phyloP scores from a whole-genome alignment of 495 filamentous ascomycete genomes.

The Penicillium simplicissimum region DNA sequence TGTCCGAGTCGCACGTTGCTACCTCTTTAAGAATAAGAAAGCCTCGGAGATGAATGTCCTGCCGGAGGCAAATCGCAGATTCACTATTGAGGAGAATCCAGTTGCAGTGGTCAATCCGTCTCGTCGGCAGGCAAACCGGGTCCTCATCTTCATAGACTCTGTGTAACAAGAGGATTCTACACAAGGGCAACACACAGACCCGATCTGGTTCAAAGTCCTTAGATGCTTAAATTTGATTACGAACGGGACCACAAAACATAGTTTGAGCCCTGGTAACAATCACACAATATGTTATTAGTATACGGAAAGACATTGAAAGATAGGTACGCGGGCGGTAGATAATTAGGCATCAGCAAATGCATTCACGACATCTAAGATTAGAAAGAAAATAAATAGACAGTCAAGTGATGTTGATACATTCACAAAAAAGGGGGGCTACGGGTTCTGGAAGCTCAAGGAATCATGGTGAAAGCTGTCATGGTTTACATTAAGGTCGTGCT shows the following conservation, averaged over 20 bases:
- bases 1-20: background rate
- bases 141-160: background rate
- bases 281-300: background rate
- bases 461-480: conserved; percentile 43
- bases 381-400: conserved; percentile 17
- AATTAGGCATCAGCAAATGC: background rate
- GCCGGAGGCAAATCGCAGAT: background rate
- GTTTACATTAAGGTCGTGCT: conserved; percentile 51
- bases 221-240: background rate
- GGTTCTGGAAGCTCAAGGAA: conserved; percentile 30
- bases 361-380: conserved; percentile 17
- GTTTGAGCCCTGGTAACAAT: too few relatives aligned
- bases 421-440: conserved; percentile 24
- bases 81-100: background rate
- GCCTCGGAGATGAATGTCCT: background rate
- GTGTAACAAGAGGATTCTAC: background rate
- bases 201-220: background rate
- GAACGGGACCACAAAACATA: background rate
- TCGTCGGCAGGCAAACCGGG: background rate
- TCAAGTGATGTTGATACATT: conserved; percentile 28
- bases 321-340: background rate
- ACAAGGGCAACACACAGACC: background rate
- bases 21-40: background rate
- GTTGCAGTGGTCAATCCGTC: background rate
- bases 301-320: background rate